A percentile compares a stretch with the other conserved stretches of the same genome.
These are phyloP conservation scores for Lanmaoa pseudosensibilis DNA, from an alignment of 768 basidiomycete species.

Conservation along the genomic window DNA sequence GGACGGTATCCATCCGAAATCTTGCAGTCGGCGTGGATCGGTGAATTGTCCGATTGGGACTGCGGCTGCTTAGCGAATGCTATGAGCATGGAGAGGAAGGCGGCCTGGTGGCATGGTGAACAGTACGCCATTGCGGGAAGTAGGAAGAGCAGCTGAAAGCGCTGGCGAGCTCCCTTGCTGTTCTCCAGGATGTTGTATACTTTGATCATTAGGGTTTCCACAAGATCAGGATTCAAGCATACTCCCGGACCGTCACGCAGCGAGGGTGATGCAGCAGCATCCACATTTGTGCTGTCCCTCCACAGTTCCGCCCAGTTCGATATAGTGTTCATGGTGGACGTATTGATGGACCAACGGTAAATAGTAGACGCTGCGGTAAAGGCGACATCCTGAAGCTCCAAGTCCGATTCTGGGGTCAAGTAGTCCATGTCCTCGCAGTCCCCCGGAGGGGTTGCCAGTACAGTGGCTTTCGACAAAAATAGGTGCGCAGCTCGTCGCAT, in stretches of 20 bases:
- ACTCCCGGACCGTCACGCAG: background rate
- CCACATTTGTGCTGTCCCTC: background rate
- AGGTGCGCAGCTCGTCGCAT: background rate
- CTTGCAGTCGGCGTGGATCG: slow-evolving; percentile 1
- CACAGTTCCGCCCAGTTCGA: background rate
- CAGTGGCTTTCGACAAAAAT: background rate
- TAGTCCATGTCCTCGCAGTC: background rate
- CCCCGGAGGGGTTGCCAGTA: background rate
- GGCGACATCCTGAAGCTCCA: background rate
- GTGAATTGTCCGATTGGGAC: background rate
- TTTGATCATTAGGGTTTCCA: background rate
- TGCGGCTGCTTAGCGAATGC: slow-evolving; percentile 23
- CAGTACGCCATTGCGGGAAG: slow-evolving; percentile 20
- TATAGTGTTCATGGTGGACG: background rate
- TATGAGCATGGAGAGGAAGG: slow-evolving; percentile 30
- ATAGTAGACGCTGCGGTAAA: slow-evolving; percentile 2
- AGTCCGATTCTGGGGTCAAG: background rate
- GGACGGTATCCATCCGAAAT: slow-evolving; percentile 15
- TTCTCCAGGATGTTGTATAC: background rate
- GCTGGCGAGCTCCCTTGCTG: background rate
- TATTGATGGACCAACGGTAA: background rate
- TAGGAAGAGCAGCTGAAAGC: background rate
- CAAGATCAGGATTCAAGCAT: background rate
- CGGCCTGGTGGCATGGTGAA: slow-evolving; percentile 2
- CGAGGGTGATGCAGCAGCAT: background rate